Percentiles rank a stretch among this genome's conserved stretches.
Conservation (phyloP, 257 asterid species). For the Fraxinus americana region DNA sequence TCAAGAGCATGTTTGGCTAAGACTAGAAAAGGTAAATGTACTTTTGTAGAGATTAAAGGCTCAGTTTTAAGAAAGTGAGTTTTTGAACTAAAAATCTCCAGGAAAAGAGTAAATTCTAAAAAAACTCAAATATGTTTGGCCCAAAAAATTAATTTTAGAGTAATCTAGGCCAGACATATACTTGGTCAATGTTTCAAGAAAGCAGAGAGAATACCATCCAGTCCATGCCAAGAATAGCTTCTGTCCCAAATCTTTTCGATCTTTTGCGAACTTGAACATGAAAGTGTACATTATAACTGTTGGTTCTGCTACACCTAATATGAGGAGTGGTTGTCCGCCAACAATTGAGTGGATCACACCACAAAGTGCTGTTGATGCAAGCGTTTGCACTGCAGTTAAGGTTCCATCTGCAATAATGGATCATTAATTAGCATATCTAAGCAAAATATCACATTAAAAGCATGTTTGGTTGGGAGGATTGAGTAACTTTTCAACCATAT, state of each 20-base stretch:
- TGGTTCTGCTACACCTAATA: constrained; percentile 98
- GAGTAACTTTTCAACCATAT: too few relatives aligned
- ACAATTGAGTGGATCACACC: constrained; percentile 85
- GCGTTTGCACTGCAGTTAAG: constrained; percentile 94
- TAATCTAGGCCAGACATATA: not conserved
- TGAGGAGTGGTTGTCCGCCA: constrained; percentile 95
- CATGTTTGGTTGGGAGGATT: not conserved
- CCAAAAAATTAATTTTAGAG: not conserved
- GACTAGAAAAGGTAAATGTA: not conserved
- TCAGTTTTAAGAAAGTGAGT: not conserved
- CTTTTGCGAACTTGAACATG: constrained; percentile 88
- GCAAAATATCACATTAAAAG: not conserved
- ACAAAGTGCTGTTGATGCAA: constrained; percentile 91
- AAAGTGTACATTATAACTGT: constrained; percentile 96
- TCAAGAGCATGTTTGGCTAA: not conserved
- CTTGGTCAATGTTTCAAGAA: constrained; percentile 16
- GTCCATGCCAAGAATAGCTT: constrained; percentile 86
- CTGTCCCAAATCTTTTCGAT: constrained; percentile 78
- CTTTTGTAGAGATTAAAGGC: not conserved
- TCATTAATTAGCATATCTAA: constrained; percentile 1
- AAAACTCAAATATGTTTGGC: not conserved
- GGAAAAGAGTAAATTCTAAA: not conserved
- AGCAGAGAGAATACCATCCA: constrained; percentile 64
- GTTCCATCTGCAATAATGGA: constrained; percentile 63
- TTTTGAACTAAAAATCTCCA: not conserved